Percentiles rank a stretch among this genome's conserved stretches.
Evolutionary conservation across 139 green algal species (phyloP).

Genomic region (Spirogloea muscicola): DNA sequence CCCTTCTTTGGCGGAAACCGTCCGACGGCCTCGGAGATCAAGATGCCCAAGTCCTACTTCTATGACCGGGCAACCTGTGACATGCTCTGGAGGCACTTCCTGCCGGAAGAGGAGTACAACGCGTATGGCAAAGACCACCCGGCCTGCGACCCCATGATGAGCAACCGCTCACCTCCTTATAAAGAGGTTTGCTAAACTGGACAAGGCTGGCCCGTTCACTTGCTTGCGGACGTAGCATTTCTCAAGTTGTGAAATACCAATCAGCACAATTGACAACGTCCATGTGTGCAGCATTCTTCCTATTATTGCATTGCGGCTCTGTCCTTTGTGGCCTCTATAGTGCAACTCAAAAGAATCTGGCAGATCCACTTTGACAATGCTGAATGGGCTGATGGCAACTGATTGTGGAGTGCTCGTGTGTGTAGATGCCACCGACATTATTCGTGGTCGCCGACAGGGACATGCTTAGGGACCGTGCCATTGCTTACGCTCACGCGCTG

Average conservation of each 20-base stretch:
- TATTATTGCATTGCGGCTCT: too few species aligned
- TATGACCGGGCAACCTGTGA: slow-evolving; percentile 24
- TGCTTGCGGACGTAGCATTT: too few species aligned
- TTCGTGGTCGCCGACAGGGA: slow-evolving; percentile 23
- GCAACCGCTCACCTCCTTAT: background rate
- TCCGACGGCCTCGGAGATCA: slow-evolving; percentile 16
- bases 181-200: too few species aligned
- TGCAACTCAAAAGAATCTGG: too few species aligned
- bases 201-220: too few species aligned
- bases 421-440: slow-evolving; percentile 29
- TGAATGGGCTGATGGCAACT: too few species aligned
- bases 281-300: too few species aligned
- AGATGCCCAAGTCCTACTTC: slow-evolving; percentile 11
- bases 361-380: too few species aligned
- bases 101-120: slow-evolving; percentile 10
- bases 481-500: slow-evolving; percentile 20
- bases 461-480: slow-evolving; percentile 20
- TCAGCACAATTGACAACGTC: too few species aligned
- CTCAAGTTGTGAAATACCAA: too few species aligned
- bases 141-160: slow-evolving; percentile 14
- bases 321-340: too few species aligned
- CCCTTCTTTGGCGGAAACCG: slow-evolving; percentile 17
- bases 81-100: slow-evolving; percentile 13
- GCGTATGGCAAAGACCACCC: slow-evolving; percentile 27
- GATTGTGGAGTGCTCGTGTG: too few species aligned